These are phyloP conservation scores for Priceomyces fermenticarens DNA, from an alignment of 805 yeast genomes.

Conservation along the genomic window DNA sequence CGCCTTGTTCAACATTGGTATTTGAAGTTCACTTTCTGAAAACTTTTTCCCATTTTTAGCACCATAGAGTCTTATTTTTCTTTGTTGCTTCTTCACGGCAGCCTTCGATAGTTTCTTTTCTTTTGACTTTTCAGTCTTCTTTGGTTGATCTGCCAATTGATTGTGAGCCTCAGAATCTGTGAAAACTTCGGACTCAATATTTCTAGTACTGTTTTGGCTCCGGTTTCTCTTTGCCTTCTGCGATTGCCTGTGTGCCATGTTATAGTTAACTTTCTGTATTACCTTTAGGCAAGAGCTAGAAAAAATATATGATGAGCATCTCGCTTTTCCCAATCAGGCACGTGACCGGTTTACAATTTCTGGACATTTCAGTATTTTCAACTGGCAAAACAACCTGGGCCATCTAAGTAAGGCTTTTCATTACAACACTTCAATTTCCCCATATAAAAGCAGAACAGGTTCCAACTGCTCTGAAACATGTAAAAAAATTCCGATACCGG, in stretches of 20 bases:
- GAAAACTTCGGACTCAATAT: conserved; percentile 63
- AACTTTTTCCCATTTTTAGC: conserved; percentile 54
- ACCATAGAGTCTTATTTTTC: conserved; percentile 65
- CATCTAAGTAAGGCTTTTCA: too few relatives aligned
- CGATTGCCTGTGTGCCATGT: conserved; percentile 59
- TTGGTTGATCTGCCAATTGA: conserved; percentile 55
- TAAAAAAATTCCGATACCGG: conserved; percentile 64
- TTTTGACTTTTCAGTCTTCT: conserved; percentile 56
- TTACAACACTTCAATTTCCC: too few relatives aligned
- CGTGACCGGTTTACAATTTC: neutral
- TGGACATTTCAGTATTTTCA: too few relatives aligned
- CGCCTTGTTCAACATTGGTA: conserved; percentile 80
- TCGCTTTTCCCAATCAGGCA: neutral
- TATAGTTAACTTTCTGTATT: neutral
- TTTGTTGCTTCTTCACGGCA: conserved; percentile 63
- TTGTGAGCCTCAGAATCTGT: conserved; percentile 70
- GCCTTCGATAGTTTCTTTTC: conserved; percentile 48
- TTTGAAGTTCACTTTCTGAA: conserved; percentile 72
- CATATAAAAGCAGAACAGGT: too few relatives aligned
- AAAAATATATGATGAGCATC: neutral
- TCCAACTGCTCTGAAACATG: neutral
- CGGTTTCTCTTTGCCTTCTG: conserved; percentile 56
- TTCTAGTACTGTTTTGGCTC: conserved; percentile 51
- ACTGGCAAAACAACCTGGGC: too few relatives aligned
- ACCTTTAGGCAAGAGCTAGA: neutral